phyloP scores from a whole-genome alignment of 306 rosid species.

The Malus asiatica region DNA sequence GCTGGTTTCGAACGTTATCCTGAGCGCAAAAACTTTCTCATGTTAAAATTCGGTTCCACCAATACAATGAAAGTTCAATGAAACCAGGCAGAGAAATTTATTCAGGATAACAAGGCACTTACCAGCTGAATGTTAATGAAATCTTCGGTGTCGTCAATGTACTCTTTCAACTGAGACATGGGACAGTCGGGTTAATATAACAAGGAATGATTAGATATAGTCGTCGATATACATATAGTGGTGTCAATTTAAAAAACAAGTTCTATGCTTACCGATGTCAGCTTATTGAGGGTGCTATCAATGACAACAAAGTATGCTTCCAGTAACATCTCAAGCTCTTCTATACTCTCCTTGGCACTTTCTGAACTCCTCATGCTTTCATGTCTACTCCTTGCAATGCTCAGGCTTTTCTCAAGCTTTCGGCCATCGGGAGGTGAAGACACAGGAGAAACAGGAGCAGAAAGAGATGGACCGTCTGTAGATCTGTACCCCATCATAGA shows the following conservation, averaged over 20 bases:
- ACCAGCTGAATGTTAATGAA: conserved; percentile 98
- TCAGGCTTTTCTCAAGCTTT: conserved; percentile 77
- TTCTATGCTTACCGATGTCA: conserved; percentile 66
- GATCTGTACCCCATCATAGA: conserved; percentile 71
- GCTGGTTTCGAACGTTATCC: conserved; percentile 98
- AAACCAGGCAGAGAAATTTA: neutral
- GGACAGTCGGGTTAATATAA: conserved; percentile 2
- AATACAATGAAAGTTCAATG: neutral
- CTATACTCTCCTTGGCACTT: conserved; percentile 75
- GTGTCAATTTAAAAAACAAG: conserved; percentile 6
- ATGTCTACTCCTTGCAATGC: conserved; percentile 93
- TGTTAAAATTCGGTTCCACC: neutral
- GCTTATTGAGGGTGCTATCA: conserved; percentile 90
- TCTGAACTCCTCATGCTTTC: conserved; percentile 89
- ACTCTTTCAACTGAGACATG: conserved; percentile 81
- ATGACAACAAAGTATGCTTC: conserved; percentile 98
- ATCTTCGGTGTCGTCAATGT: conserved; percentile 97
- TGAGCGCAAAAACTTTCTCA: conserved; percentile 20
- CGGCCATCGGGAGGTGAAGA: conserved; percentile 86
- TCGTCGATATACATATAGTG: neutral
- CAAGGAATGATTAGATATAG: neutral
- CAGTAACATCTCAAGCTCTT: conserved; percentile 97
- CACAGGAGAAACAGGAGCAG: conserved; percentile 97
- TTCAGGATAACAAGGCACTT: neutral
- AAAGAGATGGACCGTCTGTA: conserved; percentile 67